Evolutionary conservation across 345 rosid genomes (phyloP).

Genomic region (Citrus sp.): DNA sequence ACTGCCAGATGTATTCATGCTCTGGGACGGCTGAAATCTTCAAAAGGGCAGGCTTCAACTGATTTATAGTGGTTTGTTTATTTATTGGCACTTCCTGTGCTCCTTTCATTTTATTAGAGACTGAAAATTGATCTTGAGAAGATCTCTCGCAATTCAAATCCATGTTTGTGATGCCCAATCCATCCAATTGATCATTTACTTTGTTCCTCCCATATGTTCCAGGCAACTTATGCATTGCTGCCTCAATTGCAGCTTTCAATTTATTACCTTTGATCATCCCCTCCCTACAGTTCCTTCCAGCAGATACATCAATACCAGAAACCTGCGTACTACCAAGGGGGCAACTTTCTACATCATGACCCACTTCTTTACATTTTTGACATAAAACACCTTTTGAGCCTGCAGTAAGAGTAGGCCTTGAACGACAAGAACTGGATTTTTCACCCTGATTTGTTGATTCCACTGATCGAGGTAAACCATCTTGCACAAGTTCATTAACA

Average conservation of each 20-base stretch:
- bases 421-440: slow-evolving; percentile 45
- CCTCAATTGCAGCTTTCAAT: slow-evolving; percentile 79
- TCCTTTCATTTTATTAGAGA: slow-evolving; percentile 41
- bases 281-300: slow-evolving; percentile 45
- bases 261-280: slow-evolving; percentile 52
- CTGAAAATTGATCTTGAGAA: slow-evolving; percentile 42
- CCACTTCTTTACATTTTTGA: slow-evolving; percentile 52
- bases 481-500: slow-evolving; percentile 45
- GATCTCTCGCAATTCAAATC: slow-evolving; percentile 39
- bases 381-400: slow-evolving; percentile 45
- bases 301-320: slow-evolving; percentile 45
- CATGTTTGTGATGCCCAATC: slow-evolving; percentile 33
- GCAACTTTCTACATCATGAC: slow-evolving; percentile 63
- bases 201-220: slow-evolving; percentile 58
- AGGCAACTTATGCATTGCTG: slow-evolving; percentile 74
- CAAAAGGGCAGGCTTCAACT: slow-evolving; percentile 35
- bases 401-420: slow-evolving; percentile 36
- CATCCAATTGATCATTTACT: slow-evolving; percentile 48
- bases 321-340: slow-evolving; percentile 31
- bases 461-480: slow-evolving; percentile 43
- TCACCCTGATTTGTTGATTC: slow-evolving; percentile 60
- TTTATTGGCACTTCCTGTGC: slow-evolving; percentile 40
- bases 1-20: slow-evolving; percentile 89
- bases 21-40: slow-evolving; percentile 68
- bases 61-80: slow-evolving; percentile 32